Evolutionary conservation across 176 grass and related monocot species (phyloP).

Genomic region (Oryza brachyantha): DNA sequence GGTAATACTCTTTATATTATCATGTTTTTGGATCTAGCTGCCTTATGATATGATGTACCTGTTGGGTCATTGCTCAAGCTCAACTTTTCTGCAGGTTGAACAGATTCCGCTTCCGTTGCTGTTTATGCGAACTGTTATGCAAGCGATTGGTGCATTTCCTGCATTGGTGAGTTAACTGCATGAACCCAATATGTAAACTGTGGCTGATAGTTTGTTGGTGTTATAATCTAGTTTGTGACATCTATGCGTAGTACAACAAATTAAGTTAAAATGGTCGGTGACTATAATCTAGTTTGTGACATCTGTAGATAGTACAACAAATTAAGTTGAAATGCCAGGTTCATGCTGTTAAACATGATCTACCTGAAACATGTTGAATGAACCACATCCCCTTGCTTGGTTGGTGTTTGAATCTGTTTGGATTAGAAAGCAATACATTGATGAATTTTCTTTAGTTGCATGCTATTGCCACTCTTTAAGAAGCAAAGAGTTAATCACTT

Average conservation of each 20-base stretch:
- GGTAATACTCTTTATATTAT: conserved; percentile 46
- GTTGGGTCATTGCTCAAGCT: conserved; percentile 17
- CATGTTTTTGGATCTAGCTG: neutral
- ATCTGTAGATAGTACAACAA: too few relatives aligned
- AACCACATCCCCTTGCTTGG: neutral
- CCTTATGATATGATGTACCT: neutral
- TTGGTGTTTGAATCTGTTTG: neutral
- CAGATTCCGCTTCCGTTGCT: conserved; percentile 96
- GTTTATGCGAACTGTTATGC: conserved; percentile 98
- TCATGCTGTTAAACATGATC: neutral
- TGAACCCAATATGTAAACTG: neutral
- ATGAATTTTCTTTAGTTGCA: neutral
- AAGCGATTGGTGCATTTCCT: conserved; percentile 82
- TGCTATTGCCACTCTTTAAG: neutral
- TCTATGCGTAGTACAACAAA: neutral
- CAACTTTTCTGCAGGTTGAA: conserved; percentile 68
- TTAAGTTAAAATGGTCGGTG: neutral
- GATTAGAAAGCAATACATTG: neutral
- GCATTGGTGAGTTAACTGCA: conserved; percentile 62
- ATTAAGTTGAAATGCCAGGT: too few relatives aligned
- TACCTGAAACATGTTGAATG: neutral
- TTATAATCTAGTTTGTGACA: conserved; percentile 7
- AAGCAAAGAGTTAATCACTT: neutral
- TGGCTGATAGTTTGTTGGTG: conserved; percentile 12
- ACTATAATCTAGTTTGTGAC: too few relatives aligned